Conservation (phyloP, 192 early-diverging fungal species). For the Nowakowskiella sp. region DNA sequence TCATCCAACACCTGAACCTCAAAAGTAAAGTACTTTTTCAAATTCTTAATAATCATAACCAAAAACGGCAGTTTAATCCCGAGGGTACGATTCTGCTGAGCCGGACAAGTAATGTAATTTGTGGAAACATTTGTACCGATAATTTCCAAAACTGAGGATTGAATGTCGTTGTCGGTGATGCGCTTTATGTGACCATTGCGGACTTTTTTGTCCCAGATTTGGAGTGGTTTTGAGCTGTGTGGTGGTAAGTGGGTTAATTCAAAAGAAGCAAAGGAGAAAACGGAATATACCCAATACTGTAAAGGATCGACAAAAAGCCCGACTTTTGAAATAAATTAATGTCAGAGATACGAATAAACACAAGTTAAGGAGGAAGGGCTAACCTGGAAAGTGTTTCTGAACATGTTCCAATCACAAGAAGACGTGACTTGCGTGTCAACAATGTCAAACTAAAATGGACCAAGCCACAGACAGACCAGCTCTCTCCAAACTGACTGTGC, state of each 20-base stretch:
- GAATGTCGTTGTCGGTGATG: slow-evolving; percentile 72
- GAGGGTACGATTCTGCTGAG: slow-evolving; percentile 60
- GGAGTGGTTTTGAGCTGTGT: slow-evolving; percentile 54
- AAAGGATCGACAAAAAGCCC: slow-evolving; percentile 82
- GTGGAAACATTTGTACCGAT: slow-evolving; percentile 67
- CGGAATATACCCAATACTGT: slow-evolving; percentile 66
- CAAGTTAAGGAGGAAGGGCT: neutral
- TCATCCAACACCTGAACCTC: slow-evolving; percentile 86
- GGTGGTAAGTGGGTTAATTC: neutral
- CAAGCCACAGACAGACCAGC: too few relatives aligned
- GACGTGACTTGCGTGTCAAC: too few relatives aligned
- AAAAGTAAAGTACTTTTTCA: slow-evolving; percentile 85
- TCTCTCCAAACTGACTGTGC: too few relatives aligned
- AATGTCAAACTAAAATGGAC: too few relatives aligned
- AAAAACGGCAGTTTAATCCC: slow-evolving; percentile 89
- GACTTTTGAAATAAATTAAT: slow-evolving; percentile 40
- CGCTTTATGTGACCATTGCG: slow-evolving; percentile 66
- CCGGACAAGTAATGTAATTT: slow-evolving; percentile 86
- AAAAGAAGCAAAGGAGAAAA: neutral
- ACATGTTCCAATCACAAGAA: too few relatives aligned
- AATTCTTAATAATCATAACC: slow-evolving; percentile 80
- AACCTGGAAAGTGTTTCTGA: slow-evolving; percentile 75
- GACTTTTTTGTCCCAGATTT: slow-evolving; percentile 65
- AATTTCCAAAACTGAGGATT: slow-evolving; percentile 73
- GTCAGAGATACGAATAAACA: neutral